Percentiles rank a stretch among this genome's conserved stretches.
Evolutionary conservation across 768 basidiomycete species (phyloP).

Genomic region (Suillus subalutaceus): DNA sequence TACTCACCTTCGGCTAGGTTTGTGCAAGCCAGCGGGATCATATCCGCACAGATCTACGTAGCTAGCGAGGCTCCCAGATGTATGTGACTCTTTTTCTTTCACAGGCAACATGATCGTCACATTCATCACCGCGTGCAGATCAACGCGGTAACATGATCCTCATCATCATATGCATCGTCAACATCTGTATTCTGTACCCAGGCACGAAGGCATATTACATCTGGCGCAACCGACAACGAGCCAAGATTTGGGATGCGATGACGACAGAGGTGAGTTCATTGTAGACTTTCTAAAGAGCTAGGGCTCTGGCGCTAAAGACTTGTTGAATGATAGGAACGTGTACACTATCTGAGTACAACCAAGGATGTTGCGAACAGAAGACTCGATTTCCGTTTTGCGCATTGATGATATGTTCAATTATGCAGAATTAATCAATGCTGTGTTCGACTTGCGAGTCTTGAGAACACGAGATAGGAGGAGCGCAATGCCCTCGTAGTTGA

Average conservation of each 20-base stretch:
- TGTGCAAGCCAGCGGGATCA: conserved; percentile 44
- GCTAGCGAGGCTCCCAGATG: conserved; percentile 59
- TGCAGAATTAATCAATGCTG: background rate
- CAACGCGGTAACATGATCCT: conserved; percentile 59
- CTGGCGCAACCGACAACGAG: conserved; percentile 59
- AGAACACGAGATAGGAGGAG: background rate
- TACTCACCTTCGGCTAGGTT: conserved; percentile 29
- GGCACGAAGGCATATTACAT: conserved; percentile 56
- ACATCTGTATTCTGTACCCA: conserved; percentile 56
- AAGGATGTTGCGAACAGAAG: conserved; percentile 61
- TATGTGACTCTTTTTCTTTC: conserved; percentile 25
- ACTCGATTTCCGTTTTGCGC: conserved; percentile 63
- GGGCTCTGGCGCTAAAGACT: background rate
- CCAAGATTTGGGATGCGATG: conserved; percentile 60
- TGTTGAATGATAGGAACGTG: conserved; percentile 43
- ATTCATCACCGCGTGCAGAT: conserved; percentile 35
- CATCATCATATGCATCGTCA: conserved; percentile 54
- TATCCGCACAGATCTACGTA: conserved; percentile 61
- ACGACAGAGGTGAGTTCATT: conserved; percentile 42
- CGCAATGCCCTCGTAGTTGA: background rate
- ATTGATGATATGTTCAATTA: conserved; percentile 31
- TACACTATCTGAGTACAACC: conserved; percentile 60
- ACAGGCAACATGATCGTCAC: background rate
- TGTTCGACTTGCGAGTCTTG: background rate
- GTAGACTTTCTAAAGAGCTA: background rate